Percentiles rank a stretch among this genome's conserved stretches.
These are phyloP conservation scores for Monilinia fructigena DNA, from an alignment of 2,329 filamentous ascomycete species.

Conservation along the genomic window DNA sequence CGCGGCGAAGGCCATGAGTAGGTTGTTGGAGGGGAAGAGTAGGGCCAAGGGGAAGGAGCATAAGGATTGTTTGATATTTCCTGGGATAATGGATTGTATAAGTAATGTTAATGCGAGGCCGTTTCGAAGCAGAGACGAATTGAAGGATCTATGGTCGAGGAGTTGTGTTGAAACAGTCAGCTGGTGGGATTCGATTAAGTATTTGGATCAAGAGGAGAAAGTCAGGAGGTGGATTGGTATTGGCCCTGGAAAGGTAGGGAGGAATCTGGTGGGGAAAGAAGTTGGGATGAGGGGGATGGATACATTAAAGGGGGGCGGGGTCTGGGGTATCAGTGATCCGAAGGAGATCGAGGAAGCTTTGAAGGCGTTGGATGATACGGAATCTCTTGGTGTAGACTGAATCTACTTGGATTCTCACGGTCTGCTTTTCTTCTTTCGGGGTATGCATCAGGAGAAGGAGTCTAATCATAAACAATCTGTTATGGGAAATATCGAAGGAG, in stretches of 20 bases:
- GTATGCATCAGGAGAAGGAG: neutral
- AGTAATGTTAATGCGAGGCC: slow-evolving; percentile 83
- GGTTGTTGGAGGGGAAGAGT: slow-evolving; percentile 61
- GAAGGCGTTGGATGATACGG: slow-evolving; percentile 64
- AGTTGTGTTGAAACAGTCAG: slow-evolving; percentile 88
- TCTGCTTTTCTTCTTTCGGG: neutral
- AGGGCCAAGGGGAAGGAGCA: slow-evolving; percentile 52
- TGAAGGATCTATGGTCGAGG: slow-evolving; percentile 75
- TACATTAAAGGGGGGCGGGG: slow-evolving; percentile 79
- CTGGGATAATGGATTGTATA: slow-evolving; percentile 72
- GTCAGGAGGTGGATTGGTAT: slow-evolving; percentile 88
- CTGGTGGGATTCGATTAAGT: slow-evolving; percentile 93
- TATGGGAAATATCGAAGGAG: neutral
- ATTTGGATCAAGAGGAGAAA: slow-evolving; percentile 78
- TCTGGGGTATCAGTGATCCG: slow-evolving; percentile 87
- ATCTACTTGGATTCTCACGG: neutral
- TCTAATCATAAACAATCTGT: neutral
- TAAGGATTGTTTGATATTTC: slow-evolving; percentile 70
- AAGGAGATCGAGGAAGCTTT: slow-evolving; percentile 70
- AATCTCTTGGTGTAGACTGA: slow-evolving; percentile 39
- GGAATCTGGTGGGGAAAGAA: slow-evolving; percentile 92
- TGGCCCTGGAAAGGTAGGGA: slow-evolving; percentile 87
- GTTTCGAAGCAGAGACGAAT: slow-evolving; percentile 68
- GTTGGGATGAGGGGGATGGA: slow-evolving; percentile 82
- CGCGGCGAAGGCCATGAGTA: slow-evolving; percentile 71